phyloP scores from a whole-genome alignment of 768 basidiomycete species.

The Rubroboletus satanas region DNA sequence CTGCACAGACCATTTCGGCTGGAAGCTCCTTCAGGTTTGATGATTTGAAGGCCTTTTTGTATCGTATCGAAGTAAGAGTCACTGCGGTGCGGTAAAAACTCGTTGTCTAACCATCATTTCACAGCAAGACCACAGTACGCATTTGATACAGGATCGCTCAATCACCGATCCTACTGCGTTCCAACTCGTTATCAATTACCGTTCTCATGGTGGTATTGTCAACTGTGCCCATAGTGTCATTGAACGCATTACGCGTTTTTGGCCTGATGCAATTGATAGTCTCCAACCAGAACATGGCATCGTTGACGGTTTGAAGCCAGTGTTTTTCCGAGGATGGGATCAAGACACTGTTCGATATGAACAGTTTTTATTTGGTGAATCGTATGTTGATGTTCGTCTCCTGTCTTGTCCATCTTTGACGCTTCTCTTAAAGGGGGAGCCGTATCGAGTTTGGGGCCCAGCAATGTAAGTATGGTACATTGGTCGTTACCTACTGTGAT shows the following conservation, averaged over 20 bases:
- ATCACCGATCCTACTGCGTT: conserved; percentile 40
- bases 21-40: conserved; percentile 72
- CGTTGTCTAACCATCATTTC: neutral
- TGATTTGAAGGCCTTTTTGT: conserved; percentile 65
- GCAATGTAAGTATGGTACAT: conserved; percentile 47
- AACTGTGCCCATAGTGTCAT: conserved; percentile 64
- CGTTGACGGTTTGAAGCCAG: conserved; percentile 50
- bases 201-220: conserved; percentile 74
- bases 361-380: conserved; percentile 53
- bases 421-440: conserved; percentile 34
- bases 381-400: conserved; percentile 30
- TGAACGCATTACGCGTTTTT: conserved; percentile 56
- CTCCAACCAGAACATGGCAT: conserved; percentile 54
- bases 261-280: conserved; percentile 61
- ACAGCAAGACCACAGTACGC: conserved; percentile 22
- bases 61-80: conserved; percentile 51
- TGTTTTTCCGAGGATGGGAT: conserved; percentile 53
- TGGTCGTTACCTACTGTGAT: neutral
- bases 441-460: conserved; percentile 58
- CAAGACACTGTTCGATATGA: conserved; percentile 42
- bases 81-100: neutral
- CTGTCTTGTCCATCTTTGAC: conserved; percentile 6
- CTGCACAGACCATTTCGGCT: conserved; percentile 71
- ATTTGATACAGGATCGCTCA: conserved; percentile 10
- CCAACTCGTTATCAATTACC: conserved; percentile 61